These are phyloP conservation scores for Jamesozyma lodderae DNA, from an alignment of 805 yeast species.

Conservation along the genomic window DNA sequence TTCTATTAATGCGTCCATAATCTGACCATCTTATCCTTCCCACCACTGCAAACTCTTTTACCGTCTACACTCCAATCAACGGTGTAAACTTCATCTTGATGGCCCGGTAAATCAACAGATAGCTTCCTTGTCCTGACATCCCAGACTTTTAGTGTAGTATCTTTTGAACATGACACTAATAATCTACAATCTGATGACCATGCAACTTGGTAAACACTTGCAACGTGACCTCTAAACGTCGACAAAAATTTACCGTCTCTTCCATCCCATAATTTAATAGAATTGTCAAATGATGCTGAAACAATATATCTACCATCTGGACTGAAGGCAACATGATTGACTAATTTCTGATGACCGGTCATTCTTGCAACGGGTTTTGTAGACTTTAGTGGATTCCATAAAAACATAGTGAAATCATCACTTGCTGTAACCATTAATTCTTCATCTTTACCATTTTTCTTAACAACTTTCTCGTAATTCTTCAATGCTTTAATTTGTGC, in stretches of 20 bases:
- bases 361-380: constrained; percentile 82
- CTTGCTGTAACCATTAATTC: constrained; percentile 91
- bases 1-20: constrained; percentile 68
- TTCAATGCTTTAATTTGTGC: constrained; percentile 40
- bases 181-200: constrained; percentile 95
- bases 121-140: constrained; percentile 80
- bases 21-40: constrained; percentile 89
- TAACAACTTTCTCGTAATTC: constrained; percentile 50
- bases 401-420: constrained; percentile 95
- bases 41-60: constrained; percentile 89
- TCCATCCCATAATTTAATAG: constrained; percentile 95
- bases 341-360: constrained; percentile 97
- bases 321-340: constrained; percentile 89
- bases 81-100: constrained; percentile 88
- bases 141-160: constrained; percentile 95
- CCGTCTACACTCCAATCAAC: constrained; percentile 99
- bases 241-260: constrained; percentile 80
- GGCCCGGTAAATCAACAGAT: constrained; percentile 89
- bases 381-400: constrained; percentile 85
- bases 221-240: constrained; percentile 93
- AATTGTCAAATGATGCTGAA: constrained; percentile 91
- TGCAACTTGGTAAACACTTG: constrained; percentile 93
- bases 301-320: constrained; percentile 91
- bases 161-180: constrained; percentile 88
- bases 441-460: constrained; percentile 49